A percentile compares a stretch with the other conserved stretches of the same genome.
Conservation (phyloP, 805 yeast genomes). For the Sugiyamaella boreocaroliniensis region DNA sequence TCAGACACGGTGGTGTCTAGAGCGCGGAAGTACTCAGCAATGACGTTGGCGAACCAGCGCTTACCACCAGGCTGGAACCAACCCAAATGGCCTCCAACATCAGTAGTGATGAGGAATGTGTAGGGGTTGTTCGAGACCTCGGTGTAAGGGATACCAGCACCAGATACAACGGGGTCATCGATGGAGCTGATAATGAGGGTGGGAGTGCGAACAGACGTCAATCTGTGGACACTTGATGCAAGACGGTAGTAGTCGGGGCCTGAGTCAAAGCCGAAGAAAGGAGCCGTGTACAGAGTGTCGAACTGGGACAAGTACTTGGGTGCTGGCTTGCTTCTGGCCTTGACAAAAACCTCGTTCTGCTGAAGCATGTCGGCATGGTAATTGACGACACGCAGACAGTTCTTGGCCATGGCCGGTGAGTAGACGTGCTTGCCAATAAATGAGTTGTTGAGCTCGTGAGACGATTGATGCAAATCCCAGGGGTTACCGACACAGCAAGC, state of each 20-base stretch:
- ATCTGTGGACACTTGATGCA: conserved; percentile 51
- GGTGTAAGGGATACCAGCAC: conserved; percentile 42
- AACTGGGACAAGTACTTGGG: conserved; percentile 43
- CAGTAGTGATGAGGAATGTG: conserved; percentile 49
- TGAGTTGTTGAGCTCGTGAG: conserved; percentile 37
- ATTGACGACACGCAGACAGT: conserved; percentile 38
- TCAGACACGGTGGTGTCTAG: conserved; percentile 30
- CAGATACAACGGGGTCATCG: conserved; percentile 72
- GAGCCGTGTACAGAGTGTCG: conserved; percentile 60
- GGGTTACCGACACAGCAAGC: conserved; percentile 62
- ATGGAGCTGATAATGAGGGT: conserved; percentile 52
- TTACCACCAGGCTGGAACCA: conserved; percentile 56
- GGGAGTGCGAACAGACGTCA: conserved; percentile 54
- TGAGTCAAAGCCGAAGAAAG: conserved; percentile 56
- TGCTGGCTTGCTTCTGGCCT: conserved; percentile 22
- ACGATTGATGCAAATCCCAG: conserved; percentile 61
- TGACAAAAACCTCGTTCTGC: conserved; percentile 26
- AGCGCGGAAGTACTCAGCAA: conserved; percentile 38
- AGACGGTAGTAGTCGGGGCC: conserved; percentile 59
- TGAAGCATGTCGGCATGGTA: conserved; percentile 37
- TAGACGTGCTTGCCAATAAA: conserved; percentile 42
- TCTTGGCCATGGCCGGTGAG: conserved; percentile 45
- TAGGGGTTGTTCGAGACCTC: conserved; percentile 55
- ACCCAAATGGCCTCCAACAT: conserved; percentile 78
- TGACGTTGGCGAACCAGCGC: conserved; percentile 60